phyloP scores from a whole-genome alignment of 352 stramenopile species.

The Phytophthora rubi region DNA sequence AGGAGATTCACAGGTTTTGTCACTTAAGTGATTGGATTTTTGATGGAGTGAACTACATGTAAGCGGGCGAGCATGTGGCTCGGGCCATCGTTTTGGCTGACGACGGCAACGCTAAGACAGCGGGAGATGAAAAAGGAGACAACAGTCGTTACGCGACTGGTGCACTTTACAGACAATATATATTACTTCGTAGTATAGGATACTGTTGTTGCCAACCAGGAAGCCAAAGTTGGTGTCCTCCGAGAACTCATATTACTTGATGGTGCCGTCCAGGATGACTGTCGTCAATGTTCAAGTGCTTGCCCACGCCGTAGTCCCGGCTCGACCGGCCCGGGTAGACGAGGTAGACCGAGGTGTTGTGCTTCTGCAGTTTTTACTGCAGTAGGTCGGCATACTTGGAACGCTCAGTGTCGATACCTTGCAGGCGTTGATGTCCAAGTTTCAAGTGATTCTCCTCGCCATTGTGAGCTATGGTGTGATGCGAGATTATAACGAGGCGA shows the following conservation, averaged over 20 bases:
- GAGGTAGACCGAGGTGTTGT: constrained; percentile 63
- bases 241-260: no score
- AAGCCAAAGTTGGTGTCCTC: constrained; percentile 45
- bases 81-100: neutral
- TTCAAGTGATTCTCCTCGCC: no score
- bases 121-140: neutral
- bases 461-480: no score
- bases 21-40: constrained; percentile 11
- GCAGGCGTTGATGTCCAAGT: constrained; percentile 92
- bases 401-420: constrained; percentile 92
- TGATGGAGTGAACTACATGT: constrained; percentile 37
- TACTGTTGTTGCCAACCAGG: constrained; percentile 48
- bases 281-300: constrained; percentile 96
- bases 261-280: constrained; percentile 96
- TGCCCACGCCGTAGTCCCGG: constrained; percentile 83
- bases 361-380: constrained; percentile 54
- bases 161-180: neutral
- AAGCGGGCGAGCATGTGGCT: constrained; percentile 27
- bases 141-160: constrained; percentile 6
- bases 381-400: constrained; percentile 50
- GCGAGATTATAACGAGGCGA: no score
- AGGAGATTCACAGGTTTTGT: no score
- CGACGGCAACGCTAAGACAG: neutral
- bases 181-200: neutral
- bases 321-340: constrained; percentile 92